Percentiles rank a stretch among this genome's conserved stretches.
These are phyloP conservation scores for Lachnellula suecica DNA, from an alignment of 2,329 filamentous ascomycete species.

Conservation along the genomic window DNA sequence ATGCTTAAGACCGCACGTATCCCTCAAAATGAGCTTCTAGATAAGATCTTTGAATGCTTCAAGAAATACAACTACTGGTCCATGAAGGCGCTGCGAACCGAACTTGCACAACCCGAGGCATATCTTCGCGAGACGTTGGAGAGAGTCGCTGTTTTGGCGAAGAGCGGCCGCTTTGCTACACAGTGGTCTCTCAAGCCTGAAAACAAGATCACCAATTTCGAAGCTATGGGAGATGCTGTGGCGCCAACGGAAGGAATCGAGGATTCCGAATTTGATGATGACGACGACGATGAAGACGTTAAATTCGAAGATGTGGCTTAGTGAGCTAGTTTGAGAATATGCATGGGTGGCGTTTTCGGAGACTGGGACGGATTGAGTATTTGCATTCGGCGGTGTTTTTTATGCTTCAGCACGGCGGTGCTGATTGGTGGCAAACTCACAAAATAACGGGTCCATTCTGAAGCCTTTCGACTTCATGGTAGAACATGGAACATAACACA, in stretches of 20 bases:
- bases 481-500: neutral
- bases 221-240: conserved; percentile 50
- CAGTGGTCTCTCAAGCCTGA: conserved; percentile 79
- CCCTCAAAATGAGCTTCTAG: conserved; percentile 82
- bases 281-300: conserved; percentile 65
- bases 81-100: conserved; percentile 79
- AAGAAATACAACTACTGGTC: conserved; percentile 87
- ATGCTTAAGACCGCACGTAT: conserved; percentile 89
- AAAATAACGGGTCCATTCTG: neutral
- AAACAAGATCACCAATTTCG: conserved; percentile 56
- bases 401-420: neutral
- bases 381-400: conserved; percentile 15
- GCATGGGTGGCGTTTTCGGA: conserved; percentile 11
- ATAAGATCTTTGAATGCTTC: conserved; percentile 82
- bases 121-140: conserved; percentile 85
- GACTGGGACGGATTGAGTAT: neutral
- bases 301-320: conserved; percentile 78
- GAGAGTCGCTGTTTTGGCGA: conserved; percentile 78
- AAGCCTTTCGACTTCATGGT: neutral
- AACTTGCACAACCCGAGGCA: conserved; percentile 84
- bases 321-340: neutral
- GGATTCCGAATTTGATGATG: conserved; percentile 50
- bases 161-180: conserved; percentile 80
- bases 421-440: neutral
- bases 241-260: conserved; percentile 46